A percentile compares a stretch with the other conserved stretches of the same genome.
Conservation (phyloP, 1,139 yeast genomes). For the Nakaseomyces delphensis region DNA sequence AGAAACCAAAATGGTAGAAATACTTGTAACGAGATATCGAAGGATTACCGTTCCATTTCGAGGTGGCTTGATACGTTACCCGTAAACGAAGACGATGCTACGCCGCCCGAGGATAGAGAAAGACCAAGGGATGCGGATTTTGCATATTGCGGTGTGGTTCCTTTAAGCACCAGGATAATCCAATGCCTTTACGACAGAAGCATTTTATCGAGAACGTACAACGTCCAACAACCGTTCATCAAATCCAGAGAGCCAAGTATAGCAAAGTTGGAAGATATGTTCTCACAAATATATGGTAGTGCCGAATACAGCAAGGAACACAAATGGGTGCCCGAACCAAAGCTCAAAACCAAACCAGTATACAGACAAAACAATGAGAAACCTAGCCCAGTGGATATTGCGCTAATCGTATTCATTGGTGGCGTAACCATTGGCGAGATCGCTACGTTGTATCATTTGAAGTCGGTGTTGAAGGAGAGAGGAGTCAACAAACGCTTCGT, state of each 20-base stretch:
- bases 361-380: slow-evolving; percentile 7
- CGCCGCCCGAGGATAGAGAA: slow-evolving; percentile 8
- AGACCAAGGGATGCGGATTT: slow-evolving; percentile 25
- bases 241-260: slow-evolving; percentile 24
- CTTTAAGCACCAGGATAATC: slow-evolving; percentile 25
- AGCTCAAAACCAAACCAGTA: slow-evolving; percentile 3
- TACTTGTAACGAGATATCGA: slow-evolving; percentile 6
- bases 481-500: slow-evolving; percentile 25
- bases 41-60: slow-evolving; percentile 22
- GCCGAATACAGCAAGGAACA: slow-evolving; percentile 12
- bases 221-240: slow-evolving; percentile 29
- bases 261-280: slow-evolving; percentile 18
- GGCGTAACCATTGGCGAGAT: slow-evolving; percentile 31
- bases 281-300: slow-evolving; percentile 22
- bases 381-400: slow-evolving; percentile 17
- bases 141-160: slow-evolving; percentile 32
- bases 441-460: slow-evolving; percentile 24
- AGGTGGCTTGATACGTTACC: slow-evolving; percentile 24
- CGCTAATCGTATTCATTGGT: slow-evolving; percentile 27
- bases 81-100: slow-evolving; percentile 15
- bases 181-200: slow-evolving; percentile 28
- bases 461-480: slow-evolving; percentile 18
- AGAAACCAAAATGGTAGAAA: slow-evolving; percentile 4
- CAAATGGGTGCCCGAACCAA: slow-evolving; percentile 22
- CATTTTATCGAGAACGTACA: slow-evolving; percentile 19